phyloP scores from a whole-genome alignment of 495 filamentous ascomycete genomes.

The Sabuloglossum arenarium region DNA sequence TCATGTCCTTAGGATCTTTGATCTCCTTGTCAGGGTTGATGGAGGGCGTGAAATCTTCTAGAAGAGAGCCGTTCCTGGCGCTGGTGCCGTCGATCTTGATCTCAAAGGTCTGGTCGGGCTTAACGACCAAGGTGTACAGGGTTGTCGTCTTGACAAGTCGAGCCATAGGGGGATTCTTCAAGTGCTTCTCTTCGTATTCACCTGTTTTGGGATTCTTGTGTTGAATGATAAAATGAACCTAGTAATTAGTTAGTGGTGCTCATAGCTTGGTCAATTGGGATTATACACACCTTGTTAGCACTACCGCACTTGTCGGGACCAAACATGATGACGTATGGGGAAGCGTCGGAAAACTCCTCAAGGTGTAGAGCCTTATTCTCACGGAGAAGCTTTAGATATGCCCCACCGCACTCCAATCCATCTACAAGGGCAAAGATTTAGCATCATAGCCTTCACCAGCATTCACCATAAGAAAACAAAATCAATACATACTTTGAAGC shows the following conservation, averaged over 20 bases:
- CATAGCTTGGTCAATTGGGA: background rate
- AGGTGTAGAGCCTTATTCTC: conserved; percentile 93
- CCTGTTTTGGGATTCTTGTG: conserved; percentile 99
- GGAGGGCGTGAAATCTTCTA: conserved; percentile 82
- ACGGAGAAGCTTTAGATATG: conserved; percentile 96
- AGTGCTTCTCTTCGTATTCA: conserved; percentile 99
- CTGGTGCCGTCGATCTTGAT: conserved; percentile 76
- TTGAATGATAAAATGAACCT: conserved; percentile 99
- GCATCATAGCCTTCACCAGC: background rate
- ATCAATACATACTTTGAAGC: conserved; percentile 61
- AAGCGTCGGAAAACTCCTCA: conserved; percentile 94
- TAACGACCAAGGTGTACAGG: conserved; percentile 90
- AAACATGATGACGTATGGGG: conserved; percentile 99
- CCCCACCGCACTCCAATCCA: conserved; percentile 94
- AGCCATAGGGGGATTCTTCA: conserved; percentile 63
- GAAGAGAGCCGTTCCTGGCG: conserved; percentile 71
- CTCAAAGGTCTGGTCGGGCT: conserved; percentile 84
- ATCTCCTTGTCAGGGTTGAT: conserved; percentile 96
- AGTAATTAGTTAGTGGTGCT: background rate
- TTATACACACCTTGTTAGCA: conserved; percentile 69
- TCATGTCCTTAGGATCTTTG: conserved; percentile 85
- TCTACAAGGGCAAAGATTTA: conserved; percentile 26
- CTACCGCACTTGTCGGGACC: conserved; percentile 98
- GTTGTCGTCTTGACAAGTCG: conserved; percentile 76
- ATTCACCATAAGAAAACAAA: too few species aligned